Evolutionary conservation across 139 green algal genomes (phyloP), one percentile per base, ranked within the genome.

Genomic region (Chlorella sp.): DNA sequence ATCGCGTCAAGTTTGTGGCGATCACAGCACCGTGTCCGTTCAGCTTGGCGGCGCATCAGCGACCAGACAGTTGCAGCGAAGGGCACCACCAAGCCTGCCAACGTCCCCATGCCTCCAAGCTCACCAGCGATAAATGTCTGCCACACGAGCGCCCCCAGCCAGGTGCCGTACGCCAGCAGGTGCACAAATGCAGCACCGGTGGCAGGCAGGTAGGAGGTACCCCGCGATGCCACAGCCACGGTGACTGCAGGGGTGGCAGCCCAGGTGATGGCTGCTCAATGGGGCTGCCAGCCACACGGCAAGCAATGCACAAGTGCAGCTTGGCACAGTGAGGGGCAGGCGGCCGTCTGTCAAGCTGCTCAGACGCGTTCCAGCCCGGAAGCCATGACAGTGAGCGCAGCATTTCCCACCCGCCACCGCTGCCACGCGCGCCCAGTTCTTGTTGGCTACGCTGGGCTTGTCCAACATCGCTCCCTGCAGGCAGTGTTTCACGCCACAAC

Each of bases 121-220:
- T n/a, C 28, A 78, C 86, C 86, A 30, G 76, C 78, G 30, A 91
- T 56, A 67, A 91, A 91, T 4, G 88, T 90, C 5, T 80, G 89
- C 85, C 86, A 94, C 21, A 91, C 55, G 4, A 91, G 76, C 30
- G 87, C 83, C 16, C 91, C 91, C 44, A 94, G 63, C 82, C 74
- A 89, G 3, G 44, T 76, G 4, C 47, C 82, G 57, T 87, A 92
- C 11, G 82, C 74, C 26, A 91, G 9, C 65, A 94, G 64, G 82
- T 94, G 91, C 20, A 92, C 74, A 56, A 92, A 91, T 0, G 65
- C 67, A 13, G 86, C 28, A 1, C 44, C 81, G 4, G 72, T 74
- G 13, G 74, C 47, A 1, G 87, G 80, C 28, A 90, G 75, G 60
- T 81, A 78, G 12, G 47, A 44, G 30, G 87, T 80, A 15, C 76